A percentile compares a stretch with the other conserved stretches of the same genome.
phyloP scores from a whole-genome alignment of 345 rosid species.

The Jatropha curcas region DNA sequence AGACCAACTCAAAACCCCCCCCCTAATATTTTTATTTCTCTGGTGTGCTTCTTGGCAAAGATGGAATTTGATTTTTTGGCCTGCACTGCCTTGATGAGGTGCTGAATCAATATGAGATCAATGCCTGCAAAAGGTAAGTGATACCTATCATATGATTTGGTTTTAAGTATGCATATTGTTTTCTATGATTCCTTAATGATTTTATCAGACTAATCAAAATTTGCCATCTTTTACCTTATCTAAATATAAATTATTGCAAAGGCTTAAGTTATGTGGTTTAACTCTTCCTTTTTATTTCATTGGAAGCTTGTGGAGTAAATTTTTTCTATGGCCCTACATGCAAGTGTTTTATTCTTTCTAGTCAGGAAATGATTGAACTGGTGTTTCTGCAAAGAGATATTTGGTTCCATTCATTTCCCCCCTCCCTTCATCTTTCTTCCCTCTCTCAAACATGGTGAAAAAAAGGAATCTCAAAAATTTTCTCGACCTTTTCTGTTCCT shows the following conservation, averaged over 20 bases:
- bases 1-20: conserved; percentile 77
- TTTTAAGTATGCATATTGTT: not conserved
- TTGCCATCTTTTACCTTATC: not conserved
- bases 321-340: not conserved
- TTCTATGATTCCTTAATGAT: not conserved
- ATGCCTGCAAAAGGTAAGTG: conserved; percentile 79
- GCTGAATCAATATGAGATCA: conserved; percentile 70
- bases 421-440: not conserved
- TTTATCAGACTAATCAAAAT: not conserved
- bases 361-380: too few relatives aligned
- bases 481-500: too few relatives aligned
- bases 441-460: not conserved
- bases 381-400: too few relatives aligned
- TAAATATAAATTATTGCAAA: not conserved
- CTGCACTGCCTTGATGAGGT: conserved; percentile 85
- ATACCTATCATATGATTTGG: not conserved
- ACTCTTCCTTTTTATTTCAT: not conserved
- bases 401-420: not conserved
- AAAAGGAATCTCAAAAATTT: not conserved
- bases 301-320: not conserved
- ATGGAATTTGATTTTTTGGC: conserved; percentile 85
- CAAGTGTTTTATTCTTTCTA: not conserved
- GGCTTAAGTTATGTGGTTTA: not conserved
- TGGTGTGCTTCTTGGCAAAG: conserved; percentile 80
- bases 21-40: conserved; percentile 44